Evolutionary conservation across 805 yeast species (phyloP).

Genomic region (Torulaspora delbrueckii): DNA sequence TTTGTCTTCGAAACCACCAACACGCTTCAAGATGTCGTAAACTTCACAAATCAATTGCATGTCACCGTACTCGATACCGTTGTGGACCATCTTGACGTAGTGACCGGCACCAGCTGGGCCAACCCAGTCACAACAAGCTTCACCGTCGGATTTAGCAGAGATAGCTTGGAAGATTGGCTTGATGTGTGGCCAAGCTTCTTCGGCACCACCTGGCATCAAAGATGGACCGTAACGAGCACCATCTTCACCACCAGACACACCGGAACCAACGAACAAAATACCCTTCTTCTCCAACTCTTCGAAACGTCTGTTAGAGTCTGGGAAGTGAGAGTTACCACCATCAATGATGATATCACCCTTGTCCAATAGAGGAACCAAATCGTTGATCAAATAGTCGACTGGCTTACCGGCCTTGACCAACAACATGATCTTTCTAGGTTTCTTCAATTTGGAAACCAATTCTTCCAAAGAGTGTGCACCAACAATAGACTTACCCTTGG

Average conservation of each 20-base stretch:
- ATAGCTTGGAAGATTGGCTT: constrained; percentile 94
- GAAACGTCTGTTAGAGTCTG: constrained; percentile 96
- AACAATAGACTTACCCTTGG: constrained; percentile 92
- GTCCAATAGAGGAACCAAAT: constrained; percentile 85
- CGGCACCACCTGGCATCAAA: constrained; percentile 98
- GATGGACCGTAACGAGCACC: constrained; percentile 99
- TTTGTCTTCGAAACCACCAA: constrained; percentile 82
- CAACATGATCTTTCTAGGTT: constrained; percentile 92
- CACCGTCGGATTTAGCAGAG: constrained; percentile 95
- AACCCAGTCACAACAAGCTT: constrained; percentile 99
- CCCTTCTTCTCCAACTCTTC: constrained; percentile 85
- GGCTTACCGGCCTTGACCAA: constrained; percentile 96
- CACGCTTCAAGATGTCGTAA: constrained; percentile 90
- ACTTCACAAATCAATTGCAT: constrained; percentile 99
- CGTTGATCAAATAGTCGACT: constrained; percentile 85
- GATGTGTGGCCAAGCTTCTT: constrained; percentile 98
- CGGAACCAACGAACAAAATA: constrained; percentile 91
- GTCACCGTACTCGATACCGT: constrained; percentile 99
- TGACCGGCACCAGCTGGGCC: constrained; percentile 99
- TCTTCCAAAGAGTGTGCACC: constrained; percentile 94
- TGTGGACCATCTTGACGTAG: constrained; percentile 99
- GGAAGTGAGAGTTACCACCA: constrained; percentile 99
- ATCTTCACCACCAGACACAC: constrained; percentile 99
- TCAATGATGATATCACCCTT: constrained; percentile 97
- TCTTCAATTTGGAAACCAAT: constrained; percentile 81